phyloP scores from a whole-genome alignment of 2,329 filamentous ascomycete genomes.

The Akanthomyces muscarius region DNA sequence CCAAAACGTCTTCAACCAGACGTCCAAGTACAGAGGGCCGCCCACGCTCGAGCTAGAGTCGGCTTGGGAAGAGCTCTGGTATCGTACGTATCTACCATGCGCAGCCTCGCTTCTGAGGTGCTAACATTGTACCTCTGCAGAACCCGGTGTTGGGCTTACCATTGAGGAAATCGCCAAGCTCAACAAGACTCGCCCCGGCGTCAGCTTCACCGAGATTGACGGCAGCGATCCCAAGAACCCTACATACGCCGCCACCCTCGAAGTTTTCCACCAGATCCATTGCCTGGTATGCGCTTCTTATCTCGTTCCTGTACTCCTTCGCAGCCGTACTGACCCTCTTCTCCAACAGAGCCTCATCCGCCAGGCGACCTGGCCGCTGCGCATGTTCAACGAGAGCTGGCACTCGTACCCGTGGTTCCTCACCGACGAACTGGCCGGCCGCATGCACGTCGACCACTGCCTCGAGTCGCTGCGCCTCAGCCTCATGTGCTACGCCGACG shows the following conservation, averaged over 20 bases:
- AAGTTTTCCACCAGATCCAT: conserved; percentile 21
- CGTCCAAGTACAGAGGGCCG: conserved; percentile 15
- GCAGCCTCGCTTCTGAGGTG: neutral
- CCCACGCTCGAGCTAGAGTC: conserved; percentile 12
- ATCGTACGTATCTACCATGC: neutral
- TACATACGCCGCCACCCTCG: conserved; percentile 19
- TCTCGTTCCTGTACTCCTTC: neutral
- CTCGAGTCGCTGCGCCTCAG: conserved; percentile 20
- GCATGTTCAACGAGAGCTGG: conserved; percentile 19
- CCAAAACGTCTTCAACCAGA: conserved; percentile 8
- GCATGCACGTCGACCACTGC: conserved; percentile 21
- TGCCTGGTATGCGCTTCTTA: conserved; percentile 16
- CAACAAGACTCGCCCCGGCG: conserved; percentile 13
- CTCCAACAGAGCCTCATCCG: conserved; percentile 19
- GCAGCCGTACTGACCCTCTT: neutral
- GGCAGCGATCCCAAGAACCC: conserved; percentile 13
- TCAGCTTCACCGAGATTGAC: conserved; percentile 2
- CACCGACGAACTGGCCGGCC: conserved; percentile 16
- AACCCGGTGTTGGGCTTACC: conserved; percentile 1
- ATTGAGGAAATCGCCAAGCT: conserved; percentile 11
- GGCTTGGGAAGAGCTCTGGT: conserved; percentile 16
- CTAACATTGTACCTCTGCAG: neutral
- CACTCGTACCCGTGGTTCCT: conserved; percentile 16
- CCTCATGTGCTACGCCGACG: conserved; percentile 21
- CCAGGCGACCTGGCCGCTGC: conserved; percentile 16